Conservation (phyloP, 2,329 filamentous ascomycete species). For the Diaporthe eres region DNA sequence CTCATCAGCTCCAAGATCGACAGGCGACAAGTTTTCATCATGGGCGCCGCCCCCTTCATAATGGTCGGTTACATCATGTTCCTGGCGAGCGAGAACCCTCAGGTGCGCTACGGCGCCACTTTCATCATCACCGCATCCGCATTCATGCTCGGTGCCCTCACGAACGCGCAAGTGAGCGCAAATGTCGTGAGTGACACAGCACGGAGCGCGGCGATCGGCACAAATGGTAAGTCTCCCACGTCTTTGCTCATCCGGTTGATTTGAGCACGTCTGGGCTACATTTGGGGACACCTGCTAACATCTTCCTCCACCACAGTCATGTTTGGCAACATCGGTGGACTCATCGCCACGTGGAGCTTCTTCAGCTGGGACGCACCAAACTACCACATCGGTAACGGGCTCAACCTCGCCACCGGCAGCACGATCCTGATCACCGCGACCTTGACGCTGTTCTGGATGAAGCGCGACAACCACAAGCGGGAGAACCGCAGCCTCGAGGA, state of each 20-base stretch:
- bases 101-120: conserved; percentile 77
- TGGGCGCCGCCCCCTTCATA: conserved; percentile 71
- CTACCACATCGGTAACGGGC: conserved; percentile 78
- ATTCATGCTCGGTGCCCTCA: conserved; percentile 75
- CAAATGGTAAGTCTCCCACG: conserved; percentile 53
- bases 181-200: conserved; percentile 82
- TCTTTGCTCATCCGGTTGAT: too few relatives aligned
- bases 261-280: neutral
- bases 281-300: neutral
- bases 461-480: conserved; percentile 70
- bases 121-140: conserved; percentile 77
- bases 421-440: conserved; percentile 65
- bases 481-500: conserved; percentile 59
- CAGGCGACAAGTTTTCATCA: conserved; percentile 71
- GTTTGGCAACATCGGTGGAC: conserved; percentile 80
- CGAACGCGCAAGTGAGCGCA: conserved; percentile 76
- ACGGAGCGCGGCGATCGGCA: conserved; percentile 75
- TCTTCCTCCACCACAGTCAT: conserved; percentile 62
- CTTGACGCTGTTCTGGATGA: conserved; percentile 71
- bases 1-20: conserved; percentile 74
- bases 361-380: conserved; percentile 74
- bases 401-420: conserved; percentile 73
- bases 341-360: conserved; percentile 77
- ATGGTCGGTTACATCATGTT: conserved; percentile 82
- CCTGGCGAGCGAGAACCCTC: conserved; percentile 65